Evolutionary conservation across 2,329 filamentous ascomycete species (phyloP).

Genomic region (Hirsutella rhossiliensis): DNA sequence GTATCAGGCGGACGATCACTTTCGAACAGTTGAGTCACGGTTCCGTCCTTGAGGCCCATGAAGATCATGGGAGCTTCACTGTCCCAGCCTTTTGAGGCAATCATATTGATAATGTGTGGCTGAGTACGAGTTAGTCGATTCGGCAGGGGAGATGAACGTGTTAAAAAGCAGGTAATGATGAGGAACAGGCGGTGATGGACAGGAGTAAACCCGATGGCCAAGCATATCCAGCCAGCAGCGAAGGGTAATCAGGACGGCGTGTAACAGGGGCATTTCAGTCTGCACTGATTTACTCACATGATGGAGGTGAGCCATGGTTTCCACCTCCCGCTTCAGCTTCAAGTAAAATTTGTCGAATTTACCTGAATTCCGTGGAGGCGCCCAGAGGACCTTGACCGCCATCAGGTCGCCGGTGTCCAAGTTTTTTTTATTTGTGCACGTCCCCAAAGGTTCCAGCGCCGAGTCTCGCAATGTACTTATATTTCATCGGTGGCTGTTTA

Average conservation of each 20-base stretch:
- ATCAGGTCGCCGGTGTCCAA: neutral
- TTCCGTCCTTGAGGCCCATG: slow-evolving; percentile 8
- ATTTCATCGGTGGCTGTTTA: neutral
- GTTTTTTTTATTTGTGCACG: neutral
- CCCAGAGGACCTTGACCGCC: neutral
- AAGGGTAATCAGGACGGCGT: too few species aligned
- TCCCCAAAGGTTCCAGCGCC: neutral
- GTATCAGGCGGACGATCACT: neutral
- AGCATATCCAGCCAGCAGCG: too few species aligned
- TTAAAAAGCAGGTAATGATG: too few species aligned
- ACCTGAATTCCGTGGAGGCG: too few species aligned
- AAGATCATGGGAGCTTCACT: slow-evolving; percentile 4
- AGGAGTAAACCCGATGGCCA: too few species aligned
- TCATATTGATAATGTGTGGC: slow-evolving; percentile 3
- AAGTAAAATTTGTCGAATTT: neutral
- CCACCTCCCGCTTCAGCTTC: neutral
- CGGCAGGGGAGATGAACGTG: too few species aligned
- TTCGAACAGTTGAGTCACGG: neutral
- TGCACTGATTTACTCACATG: neutral
- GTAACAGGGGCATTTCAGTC: too few species aligned
- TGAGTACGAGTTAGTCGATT: neutral
- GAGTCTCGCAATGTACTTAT: neutral
- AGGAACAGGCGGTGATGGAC: too few species aligned
- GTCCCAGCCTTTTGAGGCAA: slow-evolving; percentile 2
- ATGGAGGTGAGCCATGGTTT: neutral